Base-by-base conservation (phyloP, 1,284 basidiomycete genomes). In the Malassezia sp. region DNA sequence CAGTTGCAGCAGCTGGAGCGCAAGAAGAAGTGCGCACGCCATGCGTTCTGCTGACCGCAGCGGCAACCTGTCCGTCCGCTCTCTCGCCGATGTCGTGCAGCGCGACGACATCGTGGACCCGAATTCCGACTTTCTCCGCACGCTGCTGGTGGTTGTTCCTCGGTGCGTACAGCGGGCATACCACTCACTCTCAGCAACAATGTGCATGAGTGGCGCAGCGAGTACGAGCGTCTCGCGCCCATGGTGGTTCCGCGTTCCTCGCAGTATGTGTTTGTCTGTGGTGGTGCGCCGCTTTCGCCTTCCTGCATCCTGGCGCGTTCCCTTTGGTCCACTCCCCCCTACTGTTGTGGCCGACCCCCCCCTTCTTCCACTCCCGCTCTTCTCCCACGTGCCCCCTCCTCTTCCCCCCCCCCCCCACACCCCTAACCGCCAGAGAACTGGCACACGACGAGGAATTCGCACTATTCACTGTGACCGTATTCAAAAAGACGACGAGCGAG, bases 201-300 rank as follows among this genome's bases (percentile, higher is more conserved):
- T 14, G 75, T 79, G 34, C 93, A 91, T 71, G 85, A 89, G 18
- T 99, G 91, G 90, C 81, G 80, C 56, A 64, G 74, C 21, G 84
- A 80, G 62, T 99, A 99, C 69, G 93, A 99, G 74, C 78, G 84
- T 36, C 72, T 99, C 42, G 77, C 85, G 0, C 59, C 76, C 22
- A 89, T 96, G 85, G 83, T 97, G 2, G 93, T 99, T 1, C 93
- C 93, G n/a, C 79, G 93, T 48, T 91, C 88, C 32, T 83, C 89
- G n/a, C n/a, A n/a, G n/a, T n/a, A n/a, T n/a, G n/a, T 37, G n/a
- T n/a, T n/a, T n/a, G n/a, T n/a, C n/a, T n/a, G n/a, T n/a, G n/a
- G n/a, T n/a, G n/a, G n/a, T n/a, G n/a, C n/a, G n/a, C n/a, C n/a
- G n/a, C n/a, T n/a, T 52, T 29, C 37, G 47, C 27, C 27, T 28